Percentiles rank a stretch among this genome's conserved stretches.
Conservation (phyloP, 345 rosid genomes). For the Lepidium aucheri region DNA sequence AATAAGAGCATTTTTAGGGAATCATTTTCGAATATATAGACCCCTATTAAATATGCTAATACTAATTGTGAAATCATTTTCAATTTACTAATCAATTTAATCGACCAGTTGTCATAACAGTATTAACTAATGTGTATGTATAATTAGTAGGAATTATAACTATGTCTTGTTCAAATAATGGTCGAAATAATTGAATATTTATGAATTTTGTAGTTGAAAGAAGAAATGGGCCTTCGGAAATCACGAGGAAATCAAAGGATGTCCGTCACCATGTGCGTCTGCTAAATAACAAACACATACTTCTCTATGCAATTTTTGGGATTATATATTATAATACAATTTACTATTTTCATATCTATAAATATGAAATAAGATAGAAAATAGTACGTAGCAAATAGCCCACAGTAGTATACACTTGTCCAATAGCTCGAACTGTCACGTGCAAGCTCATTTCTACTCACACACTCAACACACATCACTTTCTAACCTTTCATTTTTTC, state of each 20-base stretch:
- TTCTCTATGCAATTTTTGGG: constrained; percentile 17
- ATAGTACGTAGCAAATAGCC: constrained; percentile 13
- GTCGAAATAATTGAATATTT: neutral
- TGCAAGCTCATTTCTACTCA: constrained; percentile 11
- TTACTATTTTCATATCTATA: constrained; percentile 11
- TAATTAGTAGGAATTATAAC: neutral
- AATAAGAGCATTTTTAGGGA: too few relatives aligned
- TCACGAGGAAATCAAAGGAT: constrained; percentile 31
- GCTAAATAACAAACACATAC: constrained; percentile 26
- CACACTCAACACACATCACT: neutral
- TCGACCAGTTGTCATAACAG: neutral
- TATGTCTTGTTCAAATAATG: neutral
- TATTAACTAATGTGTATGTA: neutral
- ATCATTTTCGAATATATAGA: too few relatives aligned
- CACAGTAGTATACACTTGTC: constrained; percentile 16
- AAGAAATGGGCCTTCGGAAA: constrained; percentile 17
- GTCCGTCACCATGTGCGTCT: constrained; percentile 26
- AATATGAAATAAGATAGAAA: too few relatives aligned
- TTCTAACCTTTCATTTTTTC: neutral
- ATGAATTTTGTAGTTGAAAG: neutral
- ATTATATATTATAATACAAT: constrained; percentile 1
- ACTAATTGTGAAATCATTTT: neutral
- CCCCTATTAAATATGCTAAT: too few relatives aligned
- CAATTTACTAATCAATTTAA: neutral
- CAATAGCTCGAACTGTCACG: constrained; percentile 19